Evolutionary conservation across 2,329 filamentous ascomycete species (phyloP).

Genomic region (Penicillium oxalicum): DNA sequence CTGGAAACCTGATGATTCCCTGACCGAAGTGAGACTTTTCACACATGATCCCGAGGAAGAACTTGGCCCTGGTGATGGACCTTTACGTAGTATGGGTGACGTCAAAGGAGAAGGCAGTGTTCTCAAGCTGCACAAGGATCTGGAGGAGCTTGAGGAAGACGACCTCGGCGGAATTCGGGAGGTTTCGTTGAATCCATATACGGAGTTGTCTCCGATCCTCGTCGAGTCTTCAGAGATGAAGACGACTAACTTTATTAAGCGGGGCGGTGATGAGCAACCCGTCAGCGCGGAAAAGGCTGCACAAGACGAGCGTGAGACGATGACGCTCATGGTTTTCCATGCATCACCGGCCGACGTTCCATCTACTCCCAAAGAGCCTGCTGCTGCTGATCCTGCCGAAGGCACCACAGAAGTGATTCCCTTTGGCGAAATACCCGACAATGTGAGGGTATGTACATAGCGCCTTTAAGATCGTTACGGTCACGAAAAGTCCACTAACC

Average conservation of each 20-base stretch:
- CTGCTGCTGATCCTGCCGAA: conserved; percentile 35
- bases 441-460: conserved; percentile 33
- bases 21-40: conserved; percentile 55
- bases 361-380: conserved; percentile 43
- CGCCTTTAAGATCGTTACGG: neutral
- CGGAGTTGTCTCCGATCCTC: conserved; percentile 33
- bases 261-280: conserved; percentile 37
- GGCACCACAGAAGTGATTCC: conserved; percentile 27
- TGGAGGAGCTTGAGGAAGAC: conserved; percentile 55
- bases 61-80: conserved; percentile 52
- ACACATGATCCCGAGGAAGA: conserved; percentile 60
- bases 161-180: conserved; percentile 48
- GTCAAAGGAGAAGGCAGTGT: conserved; percentile 52
- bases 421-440: conserved; percentile 41
- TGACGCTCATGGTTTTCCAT: conserved; percentile 46
- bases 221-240: conserved; percentile 32
- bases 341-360: conserved; percentile 43
- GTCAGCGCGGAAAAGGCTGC: conserved; percentile 38
- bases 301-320: conserved; percentile 44
- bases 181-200: conserved; percentile 34
- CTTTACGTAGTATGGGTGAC: conserved; percentile 54
- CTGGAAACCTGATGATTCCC: conserved; percentile 53
- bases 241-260: conserved; percentile 35
- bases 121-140: conserved; percentile 47
- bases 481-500: conserved; percentile 9